Conservation (phyloP, 495 filamentous ascomycete genomes). For the Parathielavia hyrcaniae region DNA sequence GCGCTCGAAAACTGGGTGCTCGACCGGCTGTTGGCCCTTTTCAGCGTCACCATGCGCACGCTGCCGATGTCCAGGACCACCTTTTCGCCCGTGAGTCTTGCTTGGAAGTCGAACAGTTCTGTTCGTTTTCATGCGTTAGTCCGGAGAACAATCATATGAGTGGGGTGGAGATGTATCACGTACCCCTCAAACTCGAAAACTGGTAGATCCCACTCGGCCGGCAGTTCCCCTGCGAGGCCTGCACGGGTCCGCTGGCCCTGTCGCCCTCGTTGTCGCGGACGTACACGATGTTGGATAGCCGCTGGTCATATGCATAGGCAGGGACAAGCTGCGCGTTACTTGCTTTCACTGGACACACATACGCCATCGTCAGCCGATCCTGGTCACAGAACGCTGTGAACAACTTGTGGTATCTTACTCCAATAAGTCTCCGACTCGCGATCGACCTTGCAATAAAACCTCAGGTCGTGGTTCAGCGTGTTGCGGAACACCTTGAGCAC, state of each 20-base stretch:
- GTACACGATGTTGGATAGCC: constrained; percentile 30
- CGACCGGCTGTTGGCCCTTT: constrained; percentile 19
- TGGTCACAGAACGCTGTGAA: background rate
- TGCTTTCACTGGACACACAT: constrained; percentile 30
- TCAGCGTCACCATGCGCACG: constrained; percentile 28
- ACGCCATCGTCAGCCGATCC: background rate
- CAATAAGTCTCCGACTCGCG: constrained; percentile 33
- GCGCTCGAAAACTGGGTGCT: constrained; percentile 30
- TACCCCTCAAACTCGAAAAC: constrained; percentile 23
- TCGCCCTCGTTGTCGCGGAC: constrained; percentile 32
- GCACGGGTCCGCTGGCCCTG: constrained; percentile 20
- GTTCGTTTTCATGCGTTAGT: too few relatives aligned
- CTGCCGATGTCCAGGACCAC: constrained; percentile 33
- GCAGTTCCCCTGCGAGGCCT: constrained; percentile 15
- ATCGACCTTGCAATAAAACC: constrained; percentile 31
- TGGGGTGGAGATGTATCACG: background rate
- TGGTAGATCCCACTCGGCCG: constrained; percentile 31
- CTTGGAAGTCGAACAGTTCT: constrained; percentile 35
- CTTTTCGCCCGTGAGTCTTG: constrained; percentile 30
- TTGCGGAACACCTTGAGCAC: constrained; percentile 34
- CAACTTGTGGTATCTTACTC: constrained; percentile 22
- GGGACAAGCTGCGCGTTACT: constrained; percentile 34
- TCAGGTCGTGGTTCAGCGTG: constrained; percentile 26
- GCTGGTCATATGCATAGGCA: constrained; percentile 33
- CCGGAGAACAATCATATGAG: background rate